These are phyloP conservation scores for Populus ilicifolia DNA, from an alignment of 345 rosid genomes.

Conservation along the genomic window DNA sequence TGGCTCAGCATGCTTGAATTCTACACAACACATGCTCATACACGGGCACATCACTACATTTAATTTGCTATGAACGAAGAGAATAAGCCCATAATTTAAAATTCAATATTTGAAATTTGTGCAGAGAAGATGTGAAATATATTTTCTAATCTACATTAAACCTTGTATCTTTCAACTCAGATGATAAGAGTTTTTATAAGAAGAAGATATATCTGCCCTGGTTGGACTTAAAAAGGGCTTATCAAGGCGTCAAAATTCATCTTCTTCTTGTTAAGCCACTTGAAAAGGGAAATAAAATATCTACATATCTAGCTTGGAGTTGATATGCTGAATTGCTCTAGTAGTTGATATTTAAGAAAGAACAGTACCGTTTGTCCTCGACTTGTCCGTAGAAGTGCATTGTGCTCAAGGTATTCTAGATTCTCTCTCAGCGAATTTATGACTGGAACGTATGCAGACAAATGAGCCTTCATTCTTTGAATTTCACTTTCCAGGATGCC, in stretches of 20 bases:
- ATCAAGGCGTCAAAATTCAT: neutral
- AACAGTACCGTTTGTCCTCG: conserved; percentile 32
- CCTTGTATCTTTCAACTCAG: neutral
- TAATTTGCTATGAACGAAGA: neutral
- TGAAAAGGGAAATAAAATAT: neutral
- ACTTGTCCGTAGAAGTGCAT: conserved; percentile 28
- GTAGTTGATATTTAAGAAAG: conserved; percentile 6
- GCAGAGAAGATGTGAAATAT: too few species aligned
- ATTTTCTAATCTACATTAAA: neutral
- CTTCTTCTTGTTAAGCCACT: neutral
- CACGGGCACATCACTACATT: neutral
- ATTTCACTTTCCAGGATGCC: conserved; percentile 23
- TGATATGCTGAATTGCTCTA: conserved; percentile 1
- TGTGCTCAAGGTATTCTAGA: conserved; percentile 26
- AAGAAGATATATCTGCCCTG: neutral
- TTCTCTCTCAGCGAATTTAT: conserved; percentile 19
- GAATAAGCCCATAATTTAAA: neutral
- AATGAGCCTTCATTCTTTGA: conserved; percentile 22
- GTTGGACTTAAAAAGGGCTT: neutral
- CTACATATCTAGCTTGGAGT: neutral
- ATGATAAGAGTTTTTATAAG: neutral
- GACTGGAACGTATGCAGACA: conserved; percentile 28
- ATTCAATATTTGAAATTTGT: neutral
- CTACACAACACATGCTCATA: neutral
- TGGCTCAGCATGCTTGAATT: neutral